Percentiles rank a stretch among this genome's conserved stretches.
Evolutionary conservation across 345 rosid species (phyloP).

Genomic region (rapeseed (Brassica napus)): DNA sequence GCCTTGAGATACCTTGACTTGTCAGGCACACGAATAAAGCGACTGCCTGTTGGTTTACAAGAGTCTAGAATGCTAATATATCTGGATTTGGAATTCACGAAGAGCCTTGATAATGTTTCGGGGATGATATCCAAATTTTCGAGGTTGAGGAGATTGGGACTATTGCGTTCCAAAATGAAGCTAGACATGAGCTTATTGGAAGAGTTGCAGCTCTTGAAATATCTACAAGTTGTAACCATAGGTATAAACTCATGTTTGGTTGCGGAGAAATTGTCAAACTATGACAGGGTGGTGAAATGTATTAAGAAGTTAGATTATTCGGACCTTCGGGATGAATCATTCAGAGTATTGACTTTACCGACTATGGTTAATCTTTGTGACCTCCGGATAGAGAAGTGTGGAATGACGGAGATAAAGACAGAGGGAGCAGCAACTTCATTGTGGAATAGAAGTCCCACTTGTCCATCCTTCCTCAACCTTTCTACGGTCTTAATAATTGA

Average conservation of each 20-base stretch:
- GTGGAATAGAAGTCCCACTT: background rate
- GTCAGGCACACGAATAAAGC: too few species aligned
- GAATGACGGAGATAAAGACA: background rate
- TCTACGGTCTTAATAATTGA: background rate
- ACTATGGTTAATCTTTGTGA: background rate
- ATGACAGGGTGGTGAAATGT: background rate
- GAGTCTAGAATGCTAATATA: background rate
- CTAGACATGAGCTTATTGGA: background rate
- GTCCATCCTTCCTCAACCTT: background rate
- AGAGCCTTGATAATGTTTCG: background rate
- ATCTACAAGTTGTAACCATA: background rate
- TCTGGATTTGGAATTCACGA: background rate
- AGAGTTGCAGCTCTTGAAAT: constrained; percentile 15
- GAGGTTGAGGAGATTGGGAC: background rate
- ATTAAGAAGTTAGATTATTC: background rate
- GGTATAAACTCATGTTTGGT: background rate
- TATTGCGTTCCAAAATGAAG: background rate
- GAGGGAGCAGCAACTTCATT: background rate
- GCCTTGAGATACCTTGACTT: too few species aligned
- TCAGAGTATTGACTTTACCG: background rate
- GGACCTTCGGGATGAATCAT: background rate
- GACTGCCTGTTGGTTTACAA: background rate
- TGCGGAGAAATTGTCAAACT: background rate
- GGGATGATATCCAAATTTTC: background rate
- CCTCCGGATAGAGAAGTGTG: background rate